phyloP scores from a whole-genome alignment of 225 moss, liverwort and hornwort species.

The Marchantia paleacea region DNA sequence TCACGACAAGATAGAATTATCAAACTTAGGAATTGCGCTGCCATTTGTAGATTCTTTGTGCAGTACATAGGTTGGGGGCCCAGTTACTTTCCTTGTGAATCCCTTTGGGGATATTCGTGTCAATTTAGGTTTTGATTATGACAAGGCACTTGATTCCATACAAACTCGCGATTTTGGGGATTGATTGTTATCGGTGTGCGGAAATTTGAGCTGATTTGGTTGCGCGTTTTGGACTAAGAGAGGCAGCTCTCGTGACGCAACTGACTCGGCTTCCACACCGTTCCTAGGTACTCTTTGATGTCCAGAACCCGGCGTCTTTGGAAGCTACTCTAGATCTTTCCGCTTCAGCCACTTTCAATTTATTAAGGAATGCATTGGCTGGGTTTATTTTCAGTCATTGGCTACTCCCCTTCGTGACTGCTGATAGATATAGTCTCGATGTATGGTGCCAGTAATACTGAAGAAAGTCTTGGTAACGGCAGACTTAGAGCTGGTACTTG shows the following conservation, averaged over 20 bases:
- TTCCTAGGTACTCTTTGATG: neutral
- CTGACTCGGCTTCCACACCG: neutral
- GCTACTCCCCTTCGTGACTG: neutral
- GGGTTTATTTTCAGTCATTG: neutral
- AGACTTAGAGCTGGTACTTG: neutral
- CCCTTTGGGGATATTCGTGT: neutral
- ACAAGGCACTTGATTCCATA: neutral
- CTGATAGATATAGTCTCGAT: neutral
- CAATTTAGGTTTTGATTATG: neutral
- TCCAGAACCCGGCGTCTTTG: neutral
- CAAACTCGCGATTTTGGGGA: neutral
- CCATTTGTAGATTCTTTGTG: neutral
- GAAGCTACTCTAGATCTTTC: neutral
- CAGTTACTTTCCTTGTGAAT: neutral
- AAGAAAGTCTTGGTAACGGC: neutral
- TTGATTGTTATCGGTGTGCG: neutral
- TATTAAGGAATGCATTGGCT: too few relatives aligned
- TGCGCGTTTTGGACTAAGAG: too few relatives aligned
- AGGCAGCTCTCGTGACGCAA: neutral
- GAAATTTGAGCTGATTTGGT: neutral
- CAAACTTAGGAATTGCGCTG: neutral
- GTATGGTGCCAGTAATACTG: neutral
- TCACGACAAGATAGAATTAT: neutral
- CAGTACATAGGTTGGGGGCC: neutral
- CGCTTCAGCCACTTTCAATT: neutral